Evolutionary conservation across 78 protist genomes (phyloP).

Genomic region (Monosiga brevicollis): DNA sequence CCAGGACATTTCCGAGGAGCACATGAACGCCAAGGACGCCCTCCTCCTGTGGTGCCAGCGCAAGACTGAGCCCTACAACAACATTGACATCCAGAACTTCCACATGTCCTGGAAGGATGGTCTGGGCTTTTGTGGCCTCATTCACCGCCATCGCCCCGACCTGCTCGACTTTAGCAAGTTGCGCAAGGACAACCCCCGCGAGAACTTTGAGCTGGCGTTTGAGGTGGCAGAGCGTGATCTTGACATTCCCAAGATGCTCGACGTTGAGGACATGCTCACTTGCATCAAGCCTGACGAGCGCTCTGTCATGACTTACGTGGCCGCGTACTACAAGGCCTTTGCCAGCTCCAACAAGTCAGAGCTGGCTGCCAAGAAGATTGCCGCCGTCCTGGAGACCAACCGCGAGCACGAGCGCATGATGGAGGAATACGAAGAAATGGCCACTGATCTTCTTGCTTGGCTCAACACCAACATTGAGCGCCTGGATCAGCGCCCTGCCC

Average conservation of each 20-base stretch:
- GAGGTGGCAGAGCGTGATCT: constrained; percentile 43
- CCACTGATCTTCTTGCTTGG: constrained; percentile 14
- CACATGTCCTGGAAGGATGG: constrained; percentile 40
- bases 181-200: constrained; percentile 6
- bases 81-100: constrained; percentile 26
- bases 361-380: not conserved
- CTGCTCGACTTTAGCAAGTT: constrained; percentile 19
- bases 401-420: constrained; percentile 7
- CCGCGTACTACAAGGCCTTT: constrained; percentile 43
- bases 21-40: constrained; percentile 56
- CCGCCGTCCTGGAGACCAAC: not conserved
- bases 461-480: not conserved
- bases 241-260: constrained; percentile 18
- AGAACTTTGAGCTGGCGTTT: constrained; percentile 47
- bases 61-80: constrained; percentile 32
- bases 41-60: constrained; percentile 69
- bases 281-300: constrained; percentile 48
- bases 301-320: constrained; percentile 57
- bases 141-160: constrained; percentile 53
- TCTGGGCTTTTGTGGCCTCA: constrained; percentile 53
- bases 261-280: constrained; percentile 30
- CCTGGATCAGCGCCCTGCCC: not conserved
- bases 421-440: constrained; percentile 12
- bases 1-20: constrained; percentile 13
- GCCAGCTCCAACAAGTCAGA: constrained; percentile 10